Evolutionary conservation across 148 eudicot species (phyloP).

Genomic region (Heliamphora exappendiculata): DNA sequence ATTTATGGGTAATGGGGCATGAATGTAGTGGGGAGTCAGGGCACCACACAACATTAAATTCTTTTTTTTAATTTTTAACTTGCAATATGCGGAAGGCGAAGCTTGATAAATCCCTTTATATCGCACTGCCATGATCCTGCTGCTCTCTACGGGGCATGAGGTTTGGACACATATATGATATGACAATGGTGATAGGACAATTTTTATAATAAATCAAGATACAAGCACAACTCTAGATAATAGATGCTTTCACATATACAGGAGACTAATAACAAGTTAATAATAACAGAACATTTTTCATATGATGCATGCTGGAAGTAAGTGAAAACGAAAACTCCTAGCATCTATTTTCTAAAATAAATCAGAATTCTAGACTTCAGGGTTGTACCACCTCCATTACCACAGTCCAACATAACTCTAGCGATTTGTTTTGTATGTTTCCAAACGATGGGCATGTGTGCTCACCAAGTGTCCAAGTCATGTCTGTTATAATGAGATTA

Average conservation of each 20-base stretch:
- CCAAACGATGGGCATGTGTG: not conserved
- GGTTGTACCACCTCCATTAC: too few species aligned
- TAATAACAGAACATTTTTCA: not conserved
- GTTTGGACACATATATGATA: not conserved
- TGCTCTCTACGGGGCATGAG: not conserved
- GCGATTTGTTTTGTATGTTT: not conserved
- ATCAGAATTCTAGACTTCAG: not conserved
- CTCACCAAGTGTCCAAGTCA: too few species aligned
- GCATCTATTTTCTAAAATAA: not conserved
- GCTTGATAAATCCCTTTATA: not conserved
- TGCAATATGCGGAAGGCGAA: not conserved
- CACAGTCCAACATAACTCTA: too few species aligned
- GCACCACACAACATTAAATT: not conserved
- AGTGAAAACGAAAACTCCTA: too few species aligned
- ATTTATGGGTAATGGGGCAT: not conserved
- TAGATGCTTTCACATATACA: not conserved
- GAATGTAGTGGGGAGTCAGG: not conserved
- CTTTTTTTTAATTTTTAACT: not conserved
- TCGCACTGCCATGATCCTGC: not conserved
- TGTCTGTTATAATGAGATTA: not conserved
- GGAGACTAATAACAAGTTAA: not conserved
- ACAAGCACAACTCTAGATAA: not conserved
- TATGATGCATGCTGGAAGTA: not conserved
- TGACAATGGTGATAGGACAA: not conserved
- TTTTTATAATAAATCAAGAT: not conserved